These are phyloP conservation scores for Komagataella mondaviorum DNA, from an alignment of 805 yeast genomes.

Conservation along the genomic window DNA sequence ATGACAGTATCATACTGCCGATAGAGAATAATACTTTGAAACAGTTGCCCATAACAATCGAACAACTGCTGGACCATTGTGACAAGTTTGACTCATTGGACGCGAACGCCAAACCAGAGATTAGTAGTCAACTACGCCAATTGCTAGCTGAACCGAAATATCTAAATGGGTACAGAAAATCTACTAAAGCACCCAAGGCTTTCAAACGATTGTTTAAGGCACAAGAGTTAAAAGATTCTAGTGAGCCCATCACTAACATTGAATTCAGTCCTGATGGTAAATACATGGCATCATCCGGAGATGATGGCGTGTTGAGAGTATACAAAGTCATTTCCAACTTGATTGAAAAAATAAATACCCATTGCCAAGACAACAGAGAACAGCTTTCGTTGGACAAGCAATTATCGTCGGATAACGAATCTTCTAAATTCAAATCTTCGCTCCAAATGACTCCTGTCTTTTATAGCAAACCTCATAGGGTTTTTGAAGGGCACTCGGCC, in stretches of 20 bases:
- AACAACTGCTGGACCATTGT: not conserved
- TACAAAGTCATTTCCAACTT: constrained; percentile 78
- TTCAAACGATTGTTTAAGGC: constrained; percentile 46
- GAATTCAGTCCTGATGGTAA: constrained; percentile 72
- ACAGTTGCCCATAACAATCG: not conserved
- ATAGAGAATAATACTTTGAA: not conserved
- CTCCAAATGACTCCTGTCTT: constrained; percentile 48
- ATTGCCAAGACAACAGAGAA: constrained; percentile 1
- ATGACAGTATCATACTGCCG: not conserved
- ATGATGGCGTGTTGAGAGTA: constrained; percentile 50
- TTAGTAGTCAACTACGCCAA: constrained; percentile 11
- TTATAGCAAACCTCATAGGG: constrained; percentile 46
- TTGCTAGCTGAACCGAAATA: constrained; percentile 31
- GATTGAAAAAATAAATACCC: constrained; percentile 34
- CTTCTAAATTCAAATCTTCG: not conserved
- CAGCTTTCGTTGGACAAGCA: not conserved
- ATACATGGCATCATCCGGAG: constrained; percentile 75
- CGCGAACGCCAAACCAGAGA: not conserved
- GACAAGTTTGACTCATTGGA: not conserved
- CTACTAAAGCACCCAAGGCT: constrained; percentile 29
- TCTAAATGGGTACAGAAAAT: constrained; percentile 32
- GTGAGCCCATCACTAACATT: constrained; percentile 51
- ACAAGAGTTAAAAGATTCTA: constrained; percentile 35
- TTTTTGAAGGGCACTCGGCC: constrained; percentile 52
- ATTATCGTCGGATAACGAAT: not conserved